Base-by-base conservation (phyloP, 2,329 filamentous ascomycete genomes). In the Cytospora piceae region DNA sequence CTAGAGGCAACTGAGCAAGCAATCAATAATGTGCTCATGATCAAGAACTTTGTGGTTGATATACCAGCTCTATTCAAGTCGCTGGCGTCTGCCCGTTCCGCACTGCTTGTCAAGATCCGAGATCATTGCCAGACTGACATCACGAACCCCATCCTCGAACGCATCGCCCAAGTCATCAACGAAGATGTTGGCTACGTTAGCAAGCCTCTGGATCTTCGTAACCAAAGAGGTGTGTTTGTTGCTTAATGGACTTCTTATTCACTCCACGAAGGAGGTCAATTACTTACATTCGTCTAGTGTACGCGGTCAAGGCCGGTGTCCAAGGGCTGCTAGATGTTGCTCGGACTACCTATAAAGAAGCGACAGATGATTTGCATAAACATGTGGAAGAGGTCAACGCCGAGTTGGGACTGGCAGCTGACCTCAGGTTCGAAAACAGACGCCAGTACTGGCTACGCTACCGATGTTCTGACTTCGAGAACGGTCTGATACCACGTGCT, bases 321-420 rank as follows among this genome's bases (percentile, higher is more conserved):
- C 93, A 92, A 71, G 92, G 92, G 2, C 85, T 97, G 64, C 85
- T 98, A 4, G 94, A 97, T 77, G 91, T 97, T 46, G 92, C 93
- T 39, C 86, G 94, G 6, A 90, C 93, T 72, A 93, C 92, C 0
- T 97, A 95, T 78, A 96, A 95, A 71, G 94, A 98, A 74, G 87
- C 90, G 1, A 95, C 89, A 6, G 86, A 90, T 58, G 92, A 97
- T 75, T 86, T 74, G 82, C 70, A 74, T 34, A 69, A 74, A 29
- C 73, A 73, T 58, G 69, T 94, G 3, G 82, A 86, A 27, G 83
- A 87, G 20, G 76, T 97, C 14, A 86, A 86, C 68, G 82, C 92
- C 90, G 80, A 83, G 24, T 81, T 89, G 71, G 80, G 85, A 3
- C 75, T 96, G 3, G 75, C 78, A 1, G 80, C 91, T 5, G 85